A percentile compares a stretch with the other conserved stretches of the same genome.
phyloP scores from a whole-genome alignment of 2,329 filamentous ascomycete genomes.

The Aotearoamyces nothofagi region DNA sequence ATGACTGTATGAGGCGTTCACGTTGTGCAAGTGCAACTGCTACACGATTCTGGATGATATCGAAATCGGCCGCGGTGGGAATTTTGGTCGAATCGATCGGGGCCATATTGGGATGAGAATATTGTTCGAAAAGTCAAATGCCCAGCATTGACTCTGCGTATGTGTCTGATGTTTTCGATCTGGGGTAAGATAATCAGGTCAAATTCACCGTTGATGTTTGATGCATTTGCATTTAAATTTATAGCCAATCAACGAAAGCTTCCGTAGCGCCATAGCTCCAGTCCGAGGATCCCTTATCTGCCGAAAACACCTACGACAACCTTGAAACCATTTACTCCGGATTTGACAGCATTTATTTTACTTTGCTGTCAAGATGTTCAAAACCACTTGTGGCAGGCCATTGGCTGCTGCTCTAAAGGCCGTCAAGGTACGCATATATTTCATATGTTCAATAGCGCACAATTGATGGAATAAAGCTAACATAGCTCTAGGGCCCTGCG shows the following conservation, averaged over 20 bases:
- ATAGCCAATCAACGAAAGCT: too few species aligned
- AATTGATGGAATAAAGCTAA: too few species aligned
- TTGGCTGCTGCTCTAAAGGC: slow-evolving; percentile 67
- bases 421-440: slow-evolving; percentile 42
- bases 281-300: slow-evolving; percentile 1
- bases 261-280: slow-evolving; percentile 2
- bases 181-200: too few species aligned
- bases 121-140: too few species aligned
- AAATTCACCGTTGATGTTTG: too few species aligned
- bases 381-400: slow-evolving; percentile 67
- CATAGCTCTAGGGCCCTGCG: slow-evolving; percentile 28
- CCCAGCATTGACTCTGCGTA: too few species aligned
- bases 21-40: slow-evolving; percentile 17
- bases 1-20: slow-evolving; percentile 18
- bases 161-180: too few species aligned
- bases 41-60: slow-evolving; percentile 18
- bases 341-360: slow-evolving; percentile 14
- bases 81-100: slow-evolving; percentile 7
- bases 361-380: slow-evolving; percentile 56
- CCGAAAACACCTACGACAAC: slow-evolving; percentile 1
- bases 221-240: too few species aligned
- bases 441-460: slow-evolving; percentile 6
- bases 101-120: background rate
- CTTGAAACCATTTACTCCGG: slow-evolving; percentile 5
- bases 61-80: slow-evolving; percentile 13